These are phyloP conservation scores for Pisolithus thermaeus DNA, from an alignment of 1,284 basidiomycete species.

Conservation along the genomic window DNA sequence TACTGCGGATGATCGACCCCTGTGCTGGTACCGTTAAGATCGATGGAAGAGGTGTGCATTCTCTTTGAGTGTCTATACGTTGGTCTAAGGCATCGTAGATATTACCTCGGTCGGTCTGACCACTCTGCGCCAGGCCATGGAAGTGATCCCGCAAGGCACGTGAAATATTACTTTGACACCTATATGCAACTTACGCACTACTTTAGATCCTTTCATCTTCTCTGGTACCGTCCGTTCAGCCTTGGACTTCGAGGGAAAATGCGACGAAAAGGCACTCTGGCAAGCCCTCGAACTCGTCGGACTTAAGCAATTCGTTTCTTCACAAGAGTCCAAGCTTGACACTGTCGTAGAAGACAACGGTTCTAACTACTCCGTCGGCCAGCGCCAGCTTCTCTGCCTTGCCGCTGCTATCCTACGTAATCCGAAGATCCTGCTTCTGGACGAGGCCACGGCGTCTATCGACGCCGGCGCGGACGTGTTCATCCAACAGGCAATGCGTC, in stretches of 20 bases:
- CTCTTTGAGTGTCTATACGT: not conserved
- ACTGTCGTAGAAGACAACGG: constrained; percentile 25
- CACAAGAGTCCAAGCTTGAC: constrained; percentile 24
- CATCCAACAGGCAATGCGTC: constrained; percentile 27
- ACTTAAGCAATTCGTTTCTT: constrained; percentile 21
- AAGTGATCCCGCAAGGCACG: constrained; percentile 27
- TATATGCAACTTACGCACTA: not conserved
- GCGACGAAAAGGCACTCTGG: constrained; percentile 22
- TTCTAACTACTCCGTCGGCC: constrained; percentile 28
- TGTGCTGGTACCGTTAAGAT: constrained; percentile 22
- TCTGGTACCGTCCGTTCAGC: constrained; percentile 26
- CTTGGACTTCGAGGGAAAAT: constrained; percentile 23
- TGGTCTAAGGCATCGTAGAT: constrained; percentile 11
- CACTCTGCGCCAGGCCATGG: constrained; percentile 24
- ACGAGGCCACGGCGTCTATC: constrained; percentile 38
- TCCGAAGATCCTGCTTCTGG: constrained; percentile 45
- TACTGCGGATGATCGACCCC: constrained; percentile 26
- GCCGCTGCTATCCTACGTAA: constrained; percentile 41
- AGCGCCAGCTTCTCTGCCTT: constrained; percentile 27
- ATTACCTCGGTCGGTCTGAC: constrained; percentile 24
- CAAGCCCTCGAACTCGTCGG: constrained; percentile 27
- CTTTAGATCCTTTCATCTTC: constrained; percentile 27
- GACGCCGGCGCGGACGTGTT: constrained; percentile 28
- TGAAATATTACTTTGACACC: no score
- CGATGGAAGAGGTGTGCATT: constrained; percentile 22